Conservation (phyloP, 1,284 basidiomycete species). For the Heliocybe sulcata region DNA sequence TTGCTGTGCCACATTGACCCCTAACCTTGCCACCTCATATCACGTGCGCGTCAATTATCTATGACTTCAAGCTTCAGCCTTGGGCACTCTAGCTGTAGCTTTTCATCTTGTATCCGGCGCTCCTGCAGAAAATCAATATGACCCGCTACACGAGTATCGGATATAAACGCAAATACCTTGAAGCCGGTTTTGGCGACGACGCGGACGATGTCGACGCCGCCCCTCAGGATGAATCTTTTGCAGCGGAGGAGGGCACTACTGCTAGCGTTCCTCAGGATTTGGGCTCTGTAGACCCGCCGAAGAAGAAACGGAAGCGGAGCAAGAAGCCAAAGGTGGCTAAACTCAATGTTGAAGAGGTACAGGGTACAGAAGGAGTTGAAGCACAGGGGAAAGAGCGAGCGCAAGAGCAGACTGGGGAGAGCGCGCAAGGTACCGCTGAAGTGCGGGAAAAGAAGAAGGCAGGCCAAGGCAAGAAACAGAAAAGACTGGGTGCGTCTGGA, state of each 20-base stretch:
- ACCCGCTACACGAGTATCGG: constrained; percentile 68
- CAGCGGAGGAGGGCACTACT: neutral
- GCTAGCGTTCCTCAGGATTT: neutral
- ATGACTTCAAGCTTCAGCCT: neutral
- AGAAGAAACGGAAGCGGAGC: constrained; percentile 17
- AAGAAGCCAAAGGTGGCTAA: constrained; percentile 14
- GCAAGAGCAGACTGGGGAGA: constrained; percentile 17
- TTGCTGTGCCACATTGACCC: too few relatives aligned
- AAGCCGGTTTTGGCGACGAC: constrained; percentile 45
- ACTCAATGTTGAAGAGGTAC: constrained; percentile 12
- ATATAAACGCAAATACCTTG: constrained; percentile 62
- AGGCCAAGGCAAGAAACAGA: constrained; percentile 20
- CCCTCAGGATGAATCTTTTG: neutral
- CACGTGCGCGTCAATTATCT: too few relatives aligned
- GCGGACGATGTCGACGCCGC: constrained; percentile 11
- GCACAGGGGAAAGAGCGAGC: constrained; percentile 19
- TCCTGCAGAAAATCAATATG: constrained; percentile 31
- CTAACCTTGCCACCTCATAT: too few relatives aligned
- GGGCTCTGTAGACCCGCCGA: neutral
- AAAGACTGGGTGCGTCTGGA: constrained; percentile 7
- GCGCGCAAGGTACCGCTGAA: constrained; percentile 10
- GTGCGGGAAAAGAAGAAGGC: constrained; percentile 18
- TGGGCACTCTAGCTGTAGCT: neutral
- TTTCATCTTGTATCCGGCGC: neutral
- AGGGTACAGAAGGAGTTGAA: constrained; percentile 17